These are phyloP conservation scores for Eleusine indica DNA, from an alignment of 176 grass and related monocot species.

Conservation along the genomic window DNA sequence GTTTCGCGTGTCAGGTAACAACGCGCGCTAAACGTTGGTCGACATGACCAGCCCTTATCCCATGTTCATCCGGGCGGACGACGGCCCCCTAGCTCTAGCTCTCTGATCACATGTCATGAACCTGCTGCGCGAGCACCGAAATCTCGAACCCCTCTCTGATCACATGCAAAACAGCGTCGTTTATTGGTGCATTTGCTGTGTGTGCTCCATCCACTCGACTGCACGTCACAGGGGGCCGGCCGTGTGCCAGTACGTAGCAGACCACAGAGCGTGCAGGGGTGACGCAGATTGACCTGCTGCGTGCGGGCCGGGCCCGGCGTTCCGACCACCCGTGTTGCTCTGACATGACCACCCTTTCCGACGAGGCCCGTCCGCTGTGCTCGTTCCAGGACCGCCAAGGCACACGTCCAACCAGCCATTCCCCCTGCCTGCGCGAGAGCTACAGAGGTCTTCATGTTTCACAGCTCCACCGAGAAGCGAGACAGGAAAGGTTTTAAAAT, in stretches of 20 bases:
- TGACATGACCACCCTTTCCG: background rate
- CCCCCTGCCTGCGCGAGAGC: background rate
- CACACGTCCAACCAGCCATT: slow-evolving; percentile 13
- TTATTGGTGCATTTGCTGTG: background rate
- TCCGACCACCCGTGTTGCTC: background rate
- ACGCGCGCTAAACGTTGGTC: background rate
- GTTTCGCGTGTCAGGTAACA: slow-evolving; percentile 48
- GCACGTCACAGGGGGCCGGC: background rate
- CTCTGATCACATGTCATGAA: background rate
- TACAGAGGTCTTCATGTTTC: slow-evolving; percentile 19
- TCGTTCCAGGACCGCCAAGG: background rate
- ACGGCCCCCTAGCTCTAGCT: background rate
- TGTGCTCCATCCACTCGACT: too few species aligned
- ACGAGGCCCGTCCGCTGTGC: background rate
- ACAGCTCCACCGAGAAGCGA: background rate
- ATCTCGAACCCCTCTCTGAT: background rate
- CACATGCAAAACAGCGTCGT: background rate
- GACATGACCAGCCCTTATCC: slow-evolving; percentile 29
- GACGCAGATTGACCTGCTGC: background rate
- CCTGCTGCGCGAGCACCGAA: background rate
- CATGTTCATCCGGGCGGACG: background rate
- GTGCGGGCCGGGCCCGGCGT: background rate
- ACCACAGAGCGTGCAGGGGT: background rate
- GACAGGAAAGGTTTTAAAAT: too few species aligned
- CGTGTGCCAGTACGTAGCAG: background rate